Percentiles rank a stretch among this genome's conserved stretches.
Conservation (phyloP, 2,329 filamentous ascomycete species). For the Fusarium buxicola region DNA sequence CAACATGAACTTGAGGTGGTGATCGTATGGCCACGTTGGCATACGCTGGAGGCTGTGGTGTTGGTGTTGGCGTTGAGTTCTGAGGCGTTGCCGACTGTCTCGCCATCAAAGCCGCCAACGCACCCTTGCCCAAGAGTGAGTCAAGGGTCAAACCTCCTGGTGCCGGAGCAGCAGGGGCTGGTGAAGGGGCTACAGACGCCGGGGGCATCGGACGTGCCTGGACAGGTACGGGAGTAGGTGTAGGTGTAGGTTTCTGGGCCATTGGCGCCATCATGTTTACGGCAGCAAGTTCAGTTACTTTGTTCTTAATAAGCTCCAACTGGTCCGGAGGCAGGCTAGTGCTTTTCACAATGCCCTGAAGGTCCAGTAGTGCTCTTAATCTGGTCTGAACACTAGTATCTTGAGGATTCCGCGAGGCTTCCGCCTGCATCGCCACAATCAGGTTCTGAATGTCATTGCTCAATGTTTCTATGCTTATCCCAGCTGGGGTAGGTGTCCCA, state of each 20-base stretch:
- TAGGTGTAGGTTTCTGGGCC: conserved; percentile 57
- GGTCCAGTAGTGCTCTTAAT: conserved; percentile 85
- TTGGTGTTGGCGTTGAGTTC: conserved; percentile 58
- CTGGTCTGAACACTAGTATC: conserved; percentile 81
- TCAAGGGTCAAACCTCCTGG: conserved; percentile 63
- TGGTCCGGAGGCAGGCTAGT: conserved; percentile 84
- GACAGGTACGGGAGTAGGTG: conserved; percentile 49
- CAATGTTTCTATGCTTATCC: conserved; percentile 77
- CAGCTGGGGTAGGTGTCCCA: conserved; percentile 52
- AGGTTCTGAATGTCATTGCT: conserved; percentile 86
- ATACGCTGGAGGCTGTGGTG: conserved; percentile 52
- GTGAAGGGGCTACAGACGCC: conserved; percentile 49
- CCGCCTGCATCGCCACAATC: conserved; percentile 77
- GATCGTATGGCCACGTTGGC: conserved; percentile 59
- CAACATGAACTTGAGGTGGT: conserved; percentile 59
- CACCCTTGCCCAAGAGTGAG: conserved; percentile 68
- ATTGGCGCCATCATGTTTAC: conserved; percentile 67
- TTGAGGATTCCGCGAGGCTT: conserved; percentile 80
- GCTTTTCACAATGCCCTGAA: conserved; percentile 79
- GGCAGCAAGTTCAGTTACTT: conserved; percentile 80
- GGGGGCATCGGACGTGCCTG: conserved; percentile 50
- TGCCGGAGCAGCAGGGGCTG: conserved; percentile 49
- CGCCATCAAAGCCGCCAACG: conserved; percentile 69
- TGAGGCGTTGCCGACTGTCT: conserved; percentile 64
- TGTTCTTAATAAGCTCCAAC: conserved; percentile 84